Evolutionary conservation across 768 basidiomycete genomes (phyloP), one percentile per base, ranked within the genome.

Genomic region (Lactifluus piperatus): DNA sequence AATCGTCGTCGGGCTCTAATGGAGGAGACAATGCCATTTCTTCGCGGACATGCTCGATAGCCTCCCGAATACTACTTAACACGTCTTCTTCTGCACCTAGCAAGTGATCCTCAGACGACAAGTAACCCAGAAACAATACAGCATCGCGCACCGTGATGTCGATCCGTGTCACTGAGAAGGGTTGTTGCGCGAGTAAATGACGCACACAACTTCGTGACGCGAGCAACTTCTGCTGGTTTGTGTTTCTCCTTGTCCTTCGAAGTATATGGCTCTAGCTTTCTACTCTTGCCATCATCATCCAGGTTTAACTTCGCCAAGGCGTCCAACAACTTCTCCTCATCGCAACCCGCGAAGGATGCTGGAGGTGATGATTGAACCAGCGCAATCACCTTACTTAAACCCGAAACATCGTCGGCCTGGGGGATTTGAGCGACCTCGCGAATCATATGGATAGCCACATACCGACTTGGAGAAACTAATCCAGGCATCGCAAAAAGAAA

Each of bases 401-500:
- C 56, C 14, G 29, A 65, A 29, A 80, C 70, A 68, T 84, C 79
- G 13, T 77, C 76, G 2, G 71, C 75, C 83, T 84, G 57, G 22
- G 56, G 10, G 34, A 34, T 29, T 44, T 55, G 24, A 54, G 26
- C 41, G 64, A 29, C 56, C 55, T 16, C 26, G 24, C 27, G 51
- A 49, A 30, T 5, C 27, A 13, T 44, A 24, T 20, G 16, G 9
- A 26, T 45, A 34, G 29, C 29, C 0, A 70, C 76, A 57, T 49
- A 86, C 89, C 73, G 76, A 76, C 65, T 80, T 81, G 0, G 88
- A 86, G 62, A 89, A 80, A 20, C 71, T 73, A 64, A 82, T 77
- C 83, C 89, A 89, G 54, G 80, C 82, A 62, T 91, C 86, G 67
- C 87, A 89, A 68, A 86, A 80, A 8, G 74, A 73, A 14, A 81